Conservation (phyloP, 1,284 basidiomycete genomes). For the Chalciporus sp. region DNA sequence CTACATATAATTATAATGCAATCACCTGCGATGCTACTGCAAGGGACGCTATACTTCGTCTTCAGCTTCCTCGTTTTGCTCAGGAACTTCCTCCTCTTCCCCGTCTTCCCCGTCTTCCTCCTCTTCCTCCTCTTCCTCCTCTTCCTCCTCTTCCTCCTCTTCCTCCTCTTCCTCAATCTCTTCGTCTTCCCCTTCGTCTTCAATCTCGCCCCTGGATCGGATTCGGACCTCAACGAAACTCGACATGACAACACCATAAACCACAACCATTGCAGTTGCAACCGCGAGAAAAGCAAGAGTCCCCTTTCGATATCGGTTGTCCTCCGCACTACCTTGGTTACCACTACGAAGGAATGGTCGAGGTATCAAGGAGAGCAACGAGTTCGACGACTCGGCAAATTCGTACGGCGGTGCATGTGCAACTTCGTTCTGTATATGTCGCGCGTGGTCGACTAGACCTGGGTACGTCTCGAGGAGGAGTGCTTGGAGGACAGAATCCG, state of each 20-base stretch:
- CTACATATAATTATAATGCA: too few relatives aligned
- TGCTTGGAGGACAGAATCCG: constrained; percentile 58
- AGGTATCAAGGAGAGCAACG: constrained; percentile 26
- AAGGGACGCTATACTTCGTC: not conserved
- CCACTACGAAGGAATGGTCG: constrained; percentile 1
- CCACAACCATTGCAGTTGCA: constrained; percentile 17
- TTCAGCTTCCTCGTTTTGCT: constrained; percentile 8
- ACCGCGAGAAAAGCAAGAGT: constrained; percentile 40
- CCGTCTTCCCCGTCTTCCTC: too few relatives aligned
- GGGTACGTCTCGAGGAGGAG: constrained; percentile 60
- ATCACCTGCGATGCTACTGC: too few relatives aligned
- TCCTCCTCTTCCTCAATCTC: constrained; percentile 15
- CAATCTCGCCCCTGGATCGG: not conserved
- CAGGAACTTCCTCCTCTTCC: not conserved
- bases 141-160: constrained; percentile 11
- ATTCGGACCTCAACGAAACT: not conserved
- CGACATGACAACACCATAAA: constrained; percentile 1
- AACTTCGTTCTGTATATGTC: constrained; percentile 44
- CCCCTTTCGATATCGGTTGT: constrained; percentile 36
- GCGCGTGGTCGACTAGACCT: constrained; percentile 55
- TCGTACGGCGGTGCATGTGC: constrained; percentile 26
- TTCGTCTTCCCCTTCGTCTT: not conserved
- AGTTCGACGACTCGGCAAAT: constrained; percentile 14
- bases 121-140: not conserved
- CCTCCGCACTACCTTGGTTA: constrained; percentile 29